Percentiles rank a stretch among this genome's conserved stretches.
Conservation (phyloP, 2,329 filamentous ascomycete genomes). For the Trichoderma endophyticum region DNA sequence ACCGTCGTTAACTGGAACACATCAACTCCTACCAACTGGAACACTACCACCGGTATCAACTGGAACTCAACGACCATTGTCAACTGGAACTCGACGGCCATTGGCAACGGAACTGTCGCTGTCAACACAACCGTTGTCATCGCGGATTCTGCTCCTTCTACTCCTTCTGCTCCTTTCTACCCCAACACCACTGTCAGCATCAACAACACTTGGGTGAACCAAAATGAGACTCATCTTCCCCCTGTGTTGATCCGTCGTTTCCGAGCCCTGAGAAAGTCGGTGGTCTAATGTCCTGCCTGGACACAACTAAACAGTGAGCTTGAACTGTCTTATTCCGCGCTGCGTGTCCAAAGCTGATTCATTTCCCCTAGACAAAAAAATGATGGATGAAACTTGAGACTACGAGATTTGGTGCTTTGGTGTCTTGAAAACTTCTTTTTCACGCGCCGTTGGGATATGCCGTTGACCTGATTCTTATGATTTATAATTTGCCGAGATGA, state of each 20-base stretch:
- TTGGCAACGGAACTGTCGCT: not conserved
- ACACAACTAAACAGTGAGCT: not conserved
- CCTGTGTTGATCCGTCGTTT: not conserved
- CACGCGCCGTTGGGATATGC: not conserved
- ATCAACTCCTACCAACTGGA: not conserved
- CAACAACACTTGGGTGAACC: not conserved
- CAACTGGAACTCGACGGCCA: not conserved
- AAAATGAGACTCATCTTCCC: not conserved
- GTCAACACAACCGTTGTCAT: not conserved
- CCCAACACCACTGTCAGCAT: not conserved
- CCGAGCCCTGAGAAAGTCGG: not conserved
- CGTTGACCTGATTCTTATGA: not conserved
- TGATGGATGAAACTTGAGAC: not conserved
- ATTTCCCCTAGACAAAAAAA: not conserved
- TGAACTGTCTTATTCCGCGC: too few species aligned
- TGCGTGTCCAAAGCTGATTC: not conserved
- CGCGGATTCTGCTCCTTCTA: not conserved
- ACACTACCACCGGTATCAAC: not conserved
- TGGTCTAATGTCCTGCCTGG: not conserved
- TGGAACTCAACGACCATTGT: not conserved
- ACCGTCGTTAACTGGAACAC: not conserved
- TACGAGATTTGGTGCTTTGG: not conserved
- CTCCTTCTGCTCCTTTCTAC: not conserved
- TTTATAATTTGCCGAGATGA: slow-evolving; percentile 4
- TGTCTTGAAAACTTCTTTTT: not conserved